Evolutionary conservation across 2,329 filamentous ascomycete genomes (phyloP), one percentile per base, ranked within the genome.

Genomic region (Thelonectria discophora): DNA sequence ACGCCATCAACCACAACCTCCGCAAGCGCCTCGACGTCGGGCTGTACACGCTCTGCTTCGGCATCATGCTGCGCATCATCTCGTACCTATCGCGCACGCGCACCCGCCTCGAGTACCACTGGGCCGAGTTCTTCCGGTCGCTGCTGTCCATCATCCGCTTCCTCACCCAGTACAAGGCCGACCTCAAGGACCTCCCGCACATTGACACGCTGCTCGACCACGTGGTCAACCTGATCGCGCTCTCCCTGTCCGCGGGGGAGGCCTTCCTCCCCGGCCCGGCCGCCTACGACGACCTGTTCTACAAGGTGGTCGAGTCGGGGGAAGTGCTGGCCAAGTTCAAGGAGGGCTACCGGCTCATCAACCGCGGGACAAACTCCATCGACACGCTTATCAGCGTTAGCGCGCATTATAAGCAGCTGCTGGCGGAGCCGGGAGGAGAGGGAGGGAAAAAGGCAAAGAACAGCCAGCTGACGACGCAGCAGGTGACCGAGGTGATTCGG

Each of bases 221-320:
- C 34, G 85, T 97, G 1, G 89, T 95, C 53, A 93, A 95, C 72
- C 81, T 97, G 6, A 82, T 97, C 40, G 92, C 92, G 1, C 85
- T 97, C 40, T 91, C 92, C 2, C 83, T 99, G 8, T 95, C 92
- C 2, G 87, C 88, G 2, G 95, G 95, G 7, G 95, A 98, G 75
- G 89, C 91, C 2, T 98, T 99, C 77, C 84, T 99, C 8, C 95
- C 94, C 0, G 92, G 91, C 30, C 89, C 93, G 1, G 86, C 91
- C 17, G 89, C 92, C 2, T 98, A 98, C 76, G 95, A 99, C 71
- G 95, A 99, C 73, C 83, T 99, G 0, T 98, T 99, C 79, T 99
- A 99, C 86, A 99, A 99, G 79, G 86, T 98, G 2, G 93, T 98
- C 24, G 95, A 99, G 77, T 91, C 90, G 2, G 93, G 94, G 11